These are phyloP conservation scores for Mariannaea elegans DNA, from an alignment of 2,329 filamentous ascomycete species.

Conservation along the genomic window DNA sequence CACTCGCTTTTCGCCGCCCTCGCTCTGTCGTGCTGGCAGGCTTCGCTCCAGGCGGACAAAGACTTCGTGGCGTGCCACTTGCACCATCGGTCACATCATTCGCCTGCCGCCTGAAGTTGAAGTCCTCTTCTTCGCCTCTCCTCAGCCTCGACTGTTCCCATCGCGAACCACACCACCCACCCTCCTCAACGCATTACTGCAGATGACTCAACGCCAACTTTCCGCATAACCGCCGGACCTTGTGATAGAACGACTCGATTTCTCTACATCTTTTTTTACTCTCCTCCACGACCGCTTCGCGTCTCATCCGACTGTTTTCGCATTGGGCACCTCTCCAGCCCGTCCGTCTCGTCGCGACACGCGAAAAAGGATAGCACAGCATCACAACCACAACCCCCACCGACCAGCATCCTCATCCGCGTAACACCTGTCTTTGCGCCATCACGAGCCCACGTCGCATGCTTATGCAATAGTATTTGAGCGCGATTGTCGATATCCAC, in stretches of 20 bases:
- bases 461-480: conserved; percentile 59
- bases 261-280: conserved; percentile 19
- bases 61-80: conserved; percentile 41
- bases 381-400: conserved; percentile 27
- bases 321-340: conserved; percentile 28
- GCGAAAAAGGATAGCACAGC: conserved; percentile 38
- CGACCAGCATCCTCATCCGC: conserved; percentile 30
- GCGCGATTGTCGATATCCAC: conserved; percentile 65
- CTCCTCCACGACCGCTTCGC: conserved; percentile 14
- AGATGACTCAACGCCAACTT: conserved; percentile 40
- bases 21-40: conserved; percentile 28
- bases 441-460: conserved; percentile 39
- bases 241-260: conserved; percentile 24
- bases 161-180: conserved; percentile 41
- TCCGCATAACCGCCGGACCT: conserved; percentile 28
- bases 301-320: conserved; percentile 34
- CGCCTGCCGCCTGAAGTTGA: conserved; percentile 21
- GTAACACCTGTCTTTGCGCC: conserved; percentile 16
- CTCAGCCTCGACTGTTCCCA: conserved; percentile 36
- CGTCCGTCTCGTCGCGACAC: conserved; percentile 40
- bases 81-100: conserved; percentile 41
- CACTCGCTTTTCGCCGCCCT: conserved; percentile 27
- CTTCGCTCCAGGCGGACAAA: conserved; percentile 33
- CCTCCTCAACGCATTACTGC: conserved; percentile 28
- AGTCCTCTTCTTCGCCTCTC: conserved; percentile 24